Evolutionary conservation across 2,329 filamentous ascomycete species (phyloP), one percentile per base, ranked within the genome.

Genomic region (Talaromyces pinophilus): DNA sequence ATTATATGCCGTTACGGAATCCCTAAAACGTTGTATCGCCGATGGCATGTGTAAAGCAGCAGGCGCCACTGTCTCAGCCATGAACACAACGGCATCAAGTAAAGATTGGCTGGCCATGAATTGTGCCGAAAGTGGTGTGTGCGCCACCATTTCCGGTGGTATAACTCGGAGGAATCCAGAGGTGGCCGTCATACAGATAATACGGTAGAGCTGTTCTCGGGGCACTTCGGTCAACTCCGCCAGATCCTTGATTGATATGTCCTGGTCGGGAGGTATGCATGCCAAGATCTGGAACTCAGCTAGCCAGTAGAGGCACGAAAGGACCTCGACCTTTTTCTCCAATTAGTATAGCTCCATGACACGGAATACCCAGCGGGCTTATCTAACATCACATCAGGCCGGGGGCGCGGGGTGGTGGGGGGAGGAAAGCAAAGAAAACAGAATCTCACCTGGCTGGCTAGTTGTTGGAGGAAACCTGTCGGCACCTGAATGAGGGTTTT

Each of bases 251-350:
- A 76, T 69, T 1, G 74, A 68, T 10, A 81, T 75, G 52, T 70
- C 77, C 25, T 72, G 76, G 4, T 60, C 64, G 1, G 79, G 70
- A 0, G 82, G 82, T n/a, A 84, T 79, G 68, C 74, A 82, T 3
- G 80, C 79, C 0, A 82, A 75, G 4, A 83, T 72, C 62, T 83
- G 80, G 67, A 80, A 80, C 15, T 83, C 78, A 5, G 75, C 78
- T 15, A 83, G 73, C 82, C 80, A 83, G 67, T 76, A 75, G 5
- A 82, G 66, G 57, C 80, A 81, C 2, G 78, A 75, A 13, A 80
- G 73, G 2, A 79, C 54, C 68, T 80, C 73, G 62, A 62, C 71
- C 64, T 71, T 65, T 11, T 57, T 4, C 33, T 46, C 15, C 25
- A 22, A 19, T 28, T 8, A 44, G 42, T 44, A 44, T n/a, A 44